phyloP scores from a whole-genome alignment of 2,329 filamentous ascomycete genomes.

The Fusarium hostae region DNA sequence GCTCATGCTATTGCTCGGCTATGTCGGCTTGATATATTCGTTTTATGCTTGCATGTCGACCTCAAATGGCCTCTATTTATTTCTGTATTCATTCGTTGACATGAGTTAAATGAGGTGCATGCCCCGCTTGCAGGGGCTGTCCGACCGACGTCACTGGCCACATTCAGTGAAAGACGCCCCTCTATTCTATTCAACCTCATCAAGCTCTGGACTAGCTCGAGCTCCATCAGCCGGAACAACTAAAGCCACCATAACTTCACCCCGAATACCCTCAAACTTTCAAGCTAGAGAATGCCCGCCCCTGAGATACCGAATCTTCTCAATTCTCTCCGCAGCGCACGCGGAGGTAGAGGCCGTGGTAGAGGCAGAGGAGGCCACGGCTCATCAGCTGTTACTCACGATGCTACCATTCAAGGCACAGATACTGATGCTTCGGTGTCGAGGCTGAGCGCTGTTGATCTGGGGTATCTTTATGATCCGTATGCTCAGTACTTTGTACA shows the following conservation, averaged over 20 bases:
- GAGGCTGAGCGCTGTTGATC: conserved; percentile 84
- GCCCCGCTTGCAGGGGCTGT: conserved; percentile 20
- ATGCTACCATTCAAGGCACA: conserved; percentile 85
- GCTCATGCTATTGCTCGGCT: background rate
- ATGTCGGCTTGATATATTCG: background rate
- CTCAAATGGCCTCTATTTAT: background rate
- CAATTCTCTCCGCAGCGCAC: conserved; percentile 58
- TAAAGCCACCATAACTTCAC: background rate
- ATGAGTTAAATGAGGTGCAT: background rate
- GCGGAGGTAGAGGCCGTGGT: conserved; percentile 50
- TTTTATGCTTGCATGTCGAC: background rate
- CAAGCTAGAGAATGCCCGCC: conserved; percentile 71
- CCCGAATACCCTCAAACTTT: conserved; percentile 6
- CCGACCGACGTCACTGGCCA: conserved; percentile 28
- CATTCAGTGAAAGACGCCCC: background rate
- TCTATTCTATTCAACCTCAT: background rate
- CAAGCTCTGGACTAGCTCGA: background rate
- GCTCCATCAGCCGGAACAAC: conserved; percentile 12
- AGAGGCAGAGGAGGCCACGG: conserved; percentile 50
- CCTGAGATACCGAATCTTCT: conserved; percentile 82
- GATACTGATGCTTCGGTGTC: conserved; percentile 93
- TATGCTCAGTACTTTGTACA: conserved; percentile 79
- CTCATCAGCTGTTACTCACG: conserved; percentile 60
- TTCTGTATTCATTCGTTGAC: background rate
- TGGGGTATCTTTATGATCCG: conserved; percentile 85